Conservation (phyloP, 805 yeast genomes). For the Saccharomyces cerevisiae region DNA sequence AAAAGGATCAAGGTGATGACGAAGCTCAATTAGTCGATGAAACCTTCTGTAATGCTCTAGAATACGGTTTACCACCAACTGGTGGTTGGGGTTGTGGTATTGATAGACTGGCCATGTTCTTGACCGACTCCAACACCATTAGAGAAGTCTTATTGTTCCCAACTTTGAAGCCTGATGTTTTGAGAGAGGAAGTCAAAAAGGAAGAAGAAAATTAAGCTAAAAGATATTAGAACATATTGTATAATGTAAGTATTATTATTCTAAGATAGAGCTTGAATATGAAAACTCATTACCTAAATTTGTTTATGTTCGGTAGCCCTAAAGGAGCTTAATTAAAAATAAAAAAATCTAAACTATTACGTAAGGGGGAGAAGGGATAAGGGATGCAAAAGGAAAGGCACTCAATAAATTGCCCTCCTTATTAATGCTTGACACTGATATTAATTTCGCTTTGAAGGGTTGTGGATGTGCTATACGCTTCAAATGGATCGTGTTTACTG, state of each 20-base stretch:
- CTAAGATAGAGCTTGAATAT: background rate
- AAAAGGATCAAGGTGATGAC: conserved; percentile 97
- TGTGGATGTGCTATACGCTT: conserved; percentile 46
- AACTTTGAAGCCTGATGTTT: conserved; percentile 88
- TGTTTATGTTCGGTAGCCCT: no score
- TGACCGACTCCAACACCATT: conserved; percentile 91
- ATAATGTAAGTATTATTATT: background rate
- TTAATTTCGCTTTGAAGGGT: conserved; percentile 31
- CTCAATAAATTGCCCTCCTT: background rate
- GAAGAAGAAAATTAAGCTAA: conserved; percentile 11
- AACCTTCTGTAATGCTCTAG: conserved; percentile 93
- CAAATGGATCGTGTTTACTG: conserved; percentile 45
- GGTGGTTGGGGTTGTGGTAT: conserved; percentile 99
- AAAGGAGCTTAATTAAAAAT: no score
- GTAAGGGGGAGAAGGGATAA: no score
- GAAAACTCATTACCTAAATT: no score
- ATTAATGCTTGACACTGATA: conserved; percentile 1
- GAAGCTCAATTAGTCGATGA: conserved; percentile 97
- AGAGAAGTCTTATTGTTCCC: conserved; percentile 98
- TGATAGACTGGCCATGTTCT: conserved; percentile 95
- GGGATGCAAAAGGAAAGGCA: no score
- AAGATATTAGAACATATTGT: background rate
- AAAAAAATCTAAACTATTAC: no score
- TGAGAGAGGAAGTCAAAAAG: conserved; percentile 29
- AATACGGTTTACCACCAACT: conserved; percentile 97